phyloP scores from a whole-genome alignment of 2,329 filamentous ascomycete species.

The Epichloe typhina region DNA sequence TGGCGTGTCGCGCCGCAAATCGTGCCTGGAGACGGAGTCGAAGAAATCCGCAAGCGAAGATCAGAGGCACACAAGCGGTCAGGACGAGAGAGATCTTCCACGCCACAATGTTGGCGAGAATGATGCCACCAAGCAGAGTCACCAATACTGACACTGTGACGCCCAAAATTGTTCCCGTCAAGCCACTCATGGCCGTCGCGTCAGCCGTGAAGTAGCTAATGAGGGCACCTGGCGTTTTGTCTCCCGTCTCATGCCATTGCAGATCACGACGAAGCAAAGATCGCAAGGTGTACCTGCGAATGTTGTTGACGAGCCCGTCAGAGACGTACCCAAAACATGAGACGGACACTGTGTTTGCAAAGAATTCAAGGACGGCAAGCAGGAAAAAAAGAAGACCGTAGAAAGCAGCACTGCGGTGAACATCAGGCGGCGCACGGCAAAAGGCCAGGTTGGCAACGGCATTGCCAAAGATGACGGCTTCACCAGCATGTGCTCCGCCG shows the following conservation, averaged over 20 bases:
- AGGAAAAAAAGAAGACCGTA: conserved; percentile 45
- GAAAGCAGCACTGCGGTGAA: conserved; percentile 28
- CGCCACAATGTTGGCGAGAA: conserved; percentile 56
- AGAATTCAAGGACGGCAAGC: conserved; percentile 28
- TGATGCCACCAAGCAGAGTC: conserved; percentile 55
- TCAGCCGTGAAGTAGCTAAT: conserved; percentile 59
- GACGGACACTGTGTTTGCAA: conserved; percentile 40
- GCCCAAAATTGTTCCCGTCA: conserved; percentile 59
- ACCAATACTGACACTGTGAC: conserved; percentile 54
- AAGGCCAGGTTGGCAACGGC: conserved; percentile 31
- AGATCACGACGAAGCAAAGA: conserved; percentile 53
- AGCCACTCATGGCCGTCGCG: conserved; percentile 49
- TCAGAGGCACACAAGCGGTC: conserved; percentile 52
- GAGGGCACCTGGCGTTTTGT: conserved; percentile 46
- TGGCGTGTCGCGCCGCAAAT: conserved; percentile 50
- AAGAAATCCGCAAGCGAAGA: conserved; percentile 57
- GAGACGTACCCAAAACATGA: conserved; percentile 35
- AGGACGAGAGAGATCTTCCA: conserved; percentile 69
- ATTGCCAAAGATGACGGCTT: conserved; percentile 38
- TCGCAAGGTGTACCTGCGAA: conserved; percentile 50
- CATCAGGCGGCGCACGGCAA: conserved; percentile 27
- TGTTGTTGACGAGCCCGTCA: conserved; percentile 50
- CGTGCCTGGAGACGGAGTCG: conserved; percentile 48
- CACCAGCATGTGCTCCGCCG: conserved; percentile 37
- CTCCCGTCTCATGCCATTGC: conserved; percentile 57